Evolutionary conservation across 2,329 filamentous ascomycete genomes (phyloP).

Genomic region (Hymenoscyphus fructigenus): DNA sequence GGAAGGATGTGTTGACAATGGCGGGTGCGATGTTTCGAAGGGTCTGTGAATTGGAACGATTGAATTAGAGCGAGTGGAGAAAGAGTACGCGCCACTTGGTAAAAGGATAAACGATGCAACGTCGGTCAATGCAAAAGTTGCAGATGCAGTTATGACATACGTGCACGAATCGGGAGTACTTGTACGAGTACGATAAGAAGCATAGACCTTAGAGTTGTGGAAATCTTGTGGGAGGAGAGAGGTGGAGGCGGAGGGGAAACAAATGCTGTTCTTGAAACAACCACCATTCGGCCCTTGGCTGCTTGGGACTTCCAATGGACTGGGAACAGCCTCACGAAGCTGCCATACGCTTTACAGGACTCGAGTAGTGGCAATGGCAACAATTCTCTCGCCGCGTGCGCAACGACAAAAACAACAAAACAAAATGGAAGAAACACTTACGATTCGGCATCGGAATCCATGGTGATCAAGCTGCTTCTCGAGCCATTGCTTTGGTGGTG

Average conservation of each 20-base stretch:
- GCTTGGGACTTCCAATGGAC: neutral
- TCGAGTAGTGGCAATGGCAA: neutral
- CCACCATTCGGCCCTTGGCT: neutral
- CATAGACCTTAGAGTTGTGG: neutral
- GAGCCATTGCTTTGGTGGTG: conserved; percentile 12
- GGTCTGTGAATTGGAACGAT: conserved; percentile 20
- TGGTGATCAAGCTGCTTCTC: conserved; percentile 33
- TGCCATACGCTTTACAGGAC: neutral
- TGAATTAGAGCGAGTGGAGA: conserved; percentile 20
- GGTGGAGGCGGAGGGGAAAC: neutral
- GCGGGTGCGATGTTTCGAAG: conserved; percentile 45
- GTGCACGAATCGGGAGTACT: neutral
- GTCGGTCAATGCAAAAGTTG: conserved; percentile 6
- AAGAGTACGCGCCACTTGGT: conserved; percentile 7
- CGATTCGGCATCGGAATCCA: conserved; percentile 37
- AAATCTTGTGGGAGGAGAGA: neutral
- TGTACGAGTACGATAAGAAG: neutral
- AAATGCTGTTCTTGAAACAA: neutral
- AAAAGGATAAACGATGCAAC: conserved; percentile 21
- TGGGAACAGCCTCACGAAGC: neutral
- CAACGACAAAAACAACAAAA: neutral
- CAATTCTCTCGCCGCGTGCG: neutral
- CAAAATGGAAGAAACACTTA: conserved; percentile 27
- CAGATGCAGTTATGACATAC: neutral
- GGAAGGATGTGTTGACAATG: conserved; percentile 59